Conservation (phyloP, 2,329 filamentous ascomycete species). For the Esteya vermicola region DNA sequence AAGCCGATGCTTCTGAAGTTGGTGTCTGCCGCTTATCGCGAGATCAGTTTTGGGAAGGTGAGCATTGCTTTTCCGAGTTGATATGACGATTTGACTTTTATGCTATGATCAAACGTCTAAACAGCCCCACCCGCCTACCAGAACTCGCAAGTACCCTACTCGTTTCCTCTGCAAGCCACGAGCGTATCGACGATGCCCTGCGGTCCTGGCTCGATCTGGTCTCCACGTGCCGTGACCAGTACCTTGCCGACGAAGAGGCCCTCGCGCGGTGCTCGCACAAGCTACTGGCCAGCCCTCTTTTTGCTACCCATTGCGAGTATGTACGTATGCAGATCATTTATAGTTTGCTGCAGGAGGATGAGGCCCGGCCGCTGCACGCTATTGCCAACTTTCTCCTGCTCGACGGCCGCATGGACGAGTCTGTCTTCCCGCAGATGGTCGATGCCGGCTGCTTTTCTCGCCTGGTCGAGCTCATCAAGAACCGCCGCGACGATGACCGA, state of each 20-base stretch:
- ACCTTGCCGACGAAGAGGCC: conserved; percentile 63
- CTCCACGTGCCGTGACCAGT: conserved; percentile 60
- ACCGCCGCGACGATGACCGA: conserved; percentile 48
- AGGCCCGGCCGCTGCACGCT: conserved; percentile 62
- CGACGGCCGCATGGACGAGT: conserved; percentile 67
- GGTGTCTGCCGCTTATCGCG: not conserved
- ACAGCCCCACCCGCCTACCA: no score
- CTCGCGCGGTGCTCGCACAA: conserved; percentile 66
- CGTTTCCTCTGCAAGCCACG: conserved; percentile 33
- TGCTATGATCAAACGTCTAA: no score
- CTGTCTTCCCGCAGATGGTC: conserved; percentile 76
- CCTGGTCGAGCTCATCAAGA: conserved; percentile 67
- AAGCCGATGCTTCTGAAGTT: not conserved
- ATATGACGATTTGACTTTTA: no score
- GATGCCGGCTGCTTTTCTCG: conserved; percentile 71
- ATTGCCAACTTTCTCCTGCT: conserved; percentile 75
- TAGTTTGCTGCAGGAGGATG: conserved; percentile 81
- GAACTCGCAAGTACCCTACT: conserved; percentile 34
- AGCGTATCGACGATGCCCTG: conserved; percentile 67
- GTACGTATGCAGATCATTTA: conserved; percentile 87
- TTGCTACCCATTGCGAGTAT: conserved; percentile 63
- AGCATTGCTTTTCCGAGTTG: no score
- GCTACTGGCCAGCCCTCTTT: conserved; percentile 63
- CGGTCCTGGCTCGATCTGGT: conserved; percentile 73
- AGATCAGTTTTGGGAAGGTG: conserved; percentile 4